phyloP scores from a whole-genome alignment of 495 filamentous ascomycete species.

The Aspergillus coremiiformis region DNA sequence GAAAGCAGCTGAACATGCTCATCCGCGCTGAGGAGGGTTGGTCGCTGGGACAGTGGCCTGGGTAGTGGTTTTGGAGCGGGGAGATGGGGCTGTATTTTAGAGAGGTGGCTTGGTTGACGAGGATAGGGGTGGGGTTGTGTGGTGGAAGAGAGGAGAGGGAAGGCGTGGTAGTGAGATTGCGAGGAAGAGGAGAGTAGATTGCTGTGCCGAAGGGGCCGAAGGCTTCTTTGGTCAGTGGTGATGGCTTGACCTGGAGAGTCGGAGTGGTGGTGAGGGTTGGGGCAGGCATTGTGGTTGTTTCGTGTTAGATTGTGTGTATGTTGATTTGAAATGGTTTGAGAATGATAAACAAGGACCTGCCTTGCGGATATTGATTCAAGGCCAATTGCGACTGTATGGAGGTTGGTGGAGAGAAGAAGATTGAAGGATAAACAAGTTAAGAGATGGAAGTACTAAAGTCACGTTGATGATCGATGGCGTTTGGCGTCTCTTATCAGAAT shows the following conservation, averaged over 20 bases:
- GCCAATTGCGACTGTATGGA: background rate
- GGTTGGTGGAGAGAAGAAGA: background rate
- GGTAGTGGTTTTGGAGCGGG: conserved; percentile 59
- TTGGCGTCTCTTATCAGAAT: too few species aligned
- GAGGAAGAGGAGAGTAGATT: conserved; percentile 60
- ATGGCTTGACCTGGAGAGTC: conserved; percentile 35
- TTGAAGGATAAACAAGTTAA: too few species aligned
- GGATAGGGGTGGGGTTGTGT: conserved; percentile 29
- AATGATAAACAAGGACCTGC: background rate
- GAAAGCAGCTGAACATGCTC: conserved; percentile 86
- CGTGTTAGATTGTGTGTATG: background rate
- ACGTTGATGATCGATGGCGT: too few species aligned
- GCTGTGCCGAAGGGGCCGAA: conserved; percentile 84
- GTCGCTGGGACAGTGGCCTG: conserved; percentile 52
- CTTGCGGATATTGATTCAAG: background rate
- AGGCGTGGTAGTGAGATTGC: conserved; percentile 41
- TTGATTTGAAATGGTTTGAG: background rate
- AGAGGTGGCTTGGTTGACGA: conserved; percentile 81
- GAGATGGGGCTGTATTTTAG: conserved; percentile 79
- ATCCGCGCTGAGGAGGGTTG: conserved; percentile 54
- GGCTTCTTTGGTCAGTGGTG: conserved; percentile 53
- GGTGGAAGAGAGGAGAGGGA: conserved; percentile 33
- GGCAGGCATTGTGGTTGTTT: conserved; percentile 9
- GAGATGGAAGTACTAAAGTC: background rate
- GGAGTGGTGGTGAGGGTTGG: conserved; percentile 30